A percentile compares a stretch with the other conserved stretches of the same genome.
These are phyloP conservation scores for Raffaelea albimanens DNA, from an alignment of 2,329 filamentous ascomycete genomes.

Conservation along the genomic window DNA sequence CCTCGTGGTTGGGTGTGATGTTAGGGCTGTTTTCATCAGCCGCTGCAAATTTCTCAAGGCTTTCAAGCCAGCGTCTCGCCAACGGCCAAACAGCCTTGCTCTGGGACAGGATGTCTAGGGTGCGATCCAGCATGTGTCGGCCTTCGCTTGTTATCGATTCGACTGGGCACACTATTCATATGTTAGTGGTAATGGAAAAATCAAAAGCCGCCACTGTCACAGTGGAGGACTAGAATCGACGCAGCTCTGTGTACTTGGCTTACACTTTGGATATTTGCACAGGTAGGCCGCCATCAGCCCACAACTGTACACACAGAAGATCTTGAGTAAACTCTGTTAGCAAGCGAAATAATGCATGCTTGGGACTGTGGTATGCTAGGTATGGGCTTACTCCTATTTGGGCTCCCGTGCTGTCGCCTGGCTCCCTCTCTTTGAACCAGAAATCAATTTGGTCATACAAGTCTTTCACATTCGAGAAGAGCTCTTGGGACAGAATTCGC, in stretches of 20 bases:
- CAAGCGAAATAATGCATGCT: background rate
- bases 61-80: slow-evolving; percentile 36
- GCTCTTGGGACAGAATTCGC: slow-evolving; percentile 28
- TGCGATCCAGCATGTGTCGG: slow-evolving; percentile 33
- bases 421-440: slow-evolving; percentile 34
- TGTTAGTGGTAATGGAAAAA: background rate
- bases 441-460: slow-evolving; percentile 39
- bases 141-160: slow-evolving; percentile 26
- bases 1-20: slow-evolving; percentile 20
- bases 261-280: slow-evolving; percentile 28
- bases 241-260: too few species aligned
- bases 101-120: slow-evolving; percentile 32
- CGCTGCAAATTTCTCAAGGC: slow-evolving; percentile 31
- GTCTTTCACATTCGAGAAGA: slow-evolving; percentile 35
- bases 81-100: slow-evolving; percentile 41
- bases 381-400: slow-evolving; percentile 33
- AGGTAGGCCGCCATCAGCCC: slow-evolving; percentile 40
- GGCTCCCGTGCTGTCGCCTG: slow-evolving; percentile 37
- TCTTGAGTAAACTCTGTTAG: slow-evolving; percentile 14
- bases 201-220: background rate
- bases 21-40: slow-evolving; percentile 30
- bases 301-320: slow-evolving; percentile 43
- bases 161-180: slow-evolving; percentile 29
- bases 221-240: too few species aligned
- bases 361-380: background rate